Percentiles rank a stretch among this genome's conserved stretches.
phyloP scores from a whole-genome alignment of 2,329 filamentous ascomycete species.

The Niveomyces coronatus region DNA sequence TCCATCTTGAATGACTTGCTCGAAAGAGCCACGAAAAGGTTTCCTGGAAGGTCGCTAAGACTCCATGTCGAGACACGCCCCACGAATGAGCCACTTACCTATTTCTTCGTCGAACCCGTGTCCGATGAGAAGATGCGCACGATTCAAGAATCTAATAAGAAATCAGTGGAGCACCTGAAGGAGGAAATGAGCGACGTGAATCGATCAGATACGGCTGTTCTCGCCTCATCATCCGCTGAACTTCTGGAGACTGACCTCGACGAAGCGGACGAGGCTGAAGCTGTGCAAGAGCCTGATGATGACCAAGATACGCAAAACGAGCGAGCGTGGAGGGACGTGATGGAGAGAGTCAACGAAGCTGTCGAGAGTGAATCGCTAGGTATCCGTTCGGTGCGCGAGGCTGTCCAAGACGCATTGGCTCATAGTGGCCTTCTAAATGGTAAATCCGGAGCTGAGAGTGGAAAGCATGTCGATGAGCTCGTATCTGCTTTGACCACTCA shows the following conservation, averaged over 20 bases:
- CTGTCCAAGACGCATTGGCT: constrained; percentile 44
- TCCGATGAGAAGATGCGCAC: constrained; percentile 57
- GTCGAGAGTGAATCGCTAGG: constrained; percentile 48
- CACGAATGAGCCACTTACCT: constrained; percentile 57
- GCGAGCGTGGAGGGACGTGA: constrained; percentile 43
- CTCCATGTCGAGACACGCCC: constrained; percentile 71
- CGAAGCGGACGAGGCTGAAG: constrained; percentile 13
- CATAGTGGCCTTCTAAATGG: constrained; percentile 41
- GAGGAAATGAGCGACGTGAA: constrained; percentile 45
- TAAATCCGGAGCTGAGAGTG: constrained; percentile 34
- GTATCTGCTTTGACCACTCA: constrained; percentile 35
- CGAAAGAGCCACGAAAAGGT: constrained; percentile 62
- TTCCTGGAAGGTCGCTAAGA: constrained; percentile 65
- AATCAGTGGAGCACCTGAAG: constrained; percentile 60
- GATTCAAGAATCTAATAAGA: constrained; percentile 61
- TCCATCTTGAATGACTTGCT: constrained; percentile 69
- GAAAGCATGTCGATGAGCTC: constrained; percentile 39
- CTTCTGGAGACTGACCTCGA: constrained; percentile 10
- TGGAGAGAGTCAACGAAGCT: constrained; percentile 43
- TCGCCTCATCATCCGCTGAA: too few relatives aligned
- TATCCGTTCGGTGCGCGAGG: constrained; percentile 39
- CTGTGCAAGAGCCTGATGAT: constrained; percentile 3
- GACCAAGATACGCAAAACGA: constrained; percentile 20
- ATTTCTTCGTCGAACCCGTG: constrained; percentile 83
- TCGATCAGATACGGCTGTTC: constrained; percentile 20